Percentiles rank a stretch among this genome's conserved stretches.
Evolutionary conservation across 78 protist species (phyloP).

Genomic region (Cyanophora paradoxa): DNA sequence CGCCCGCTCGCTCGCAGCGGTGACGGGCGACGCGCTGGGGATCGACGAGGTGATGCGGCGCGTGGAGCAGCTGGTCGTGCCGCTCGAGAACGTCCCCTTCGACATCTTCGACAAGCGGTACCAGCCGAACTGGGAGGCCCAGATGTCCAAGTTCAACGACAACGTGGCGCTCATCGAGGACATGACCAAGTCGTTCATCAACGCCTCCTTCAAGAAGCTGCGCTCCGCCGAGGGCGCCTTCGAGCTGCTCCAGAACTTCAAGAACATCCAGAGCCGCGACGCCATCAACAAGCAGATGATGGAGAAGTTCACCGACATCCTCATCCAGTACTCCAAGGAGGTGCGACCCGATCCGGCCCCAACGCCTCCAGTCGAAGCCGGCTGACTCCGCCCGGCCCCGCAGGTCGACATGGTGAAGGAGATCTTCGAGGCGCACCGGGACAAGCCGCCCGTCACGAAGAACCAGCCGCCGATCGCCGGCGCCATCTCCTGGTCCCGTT

Average conservation of each 20-base stretch:
- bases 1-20: no score
- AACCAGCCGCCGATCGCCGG: constrained; percentile 83
- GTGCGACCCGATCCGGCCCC: no score
- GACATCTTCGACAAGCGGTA: constrained; percentile 46
- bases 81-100: constrained; percentile 48
- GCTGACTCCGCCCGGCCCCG: no score
- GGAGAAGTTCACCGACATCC: constrained; percentile 59
- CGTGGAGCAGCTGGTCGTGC: constrained; percentile 37
- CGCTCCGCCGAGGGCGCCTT: constrained; percentile 74
- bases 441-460: constrained; percentile 65
- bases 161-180: constrained; percentile 28
- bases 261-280: constrained; percentile 25
- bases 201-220: constrained; percentile 58
- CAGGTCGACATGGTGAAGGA: constrained; percentile 35
- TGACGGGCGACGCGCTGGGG: constrained; percentile 59
- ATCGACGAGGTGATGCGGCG: constrained; percentile 46
- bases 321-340: no score
- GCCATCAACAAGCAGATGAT: constrained; percentile 46
- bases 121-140: constrained; percentile 36
- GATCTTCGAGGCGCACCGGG: background rate
- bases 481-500: constrained; percentile 64
- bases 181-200: constrained; percentile 46
- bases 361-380: no score
- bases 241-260: constrained; percentile 65
- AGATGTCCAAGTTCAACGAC: constrained; percentile 35